phyloP scores from a whole-genome alignment of 2,329 filamentous ascomycete species.

The Pestalotiopsis sp. region DNA sequence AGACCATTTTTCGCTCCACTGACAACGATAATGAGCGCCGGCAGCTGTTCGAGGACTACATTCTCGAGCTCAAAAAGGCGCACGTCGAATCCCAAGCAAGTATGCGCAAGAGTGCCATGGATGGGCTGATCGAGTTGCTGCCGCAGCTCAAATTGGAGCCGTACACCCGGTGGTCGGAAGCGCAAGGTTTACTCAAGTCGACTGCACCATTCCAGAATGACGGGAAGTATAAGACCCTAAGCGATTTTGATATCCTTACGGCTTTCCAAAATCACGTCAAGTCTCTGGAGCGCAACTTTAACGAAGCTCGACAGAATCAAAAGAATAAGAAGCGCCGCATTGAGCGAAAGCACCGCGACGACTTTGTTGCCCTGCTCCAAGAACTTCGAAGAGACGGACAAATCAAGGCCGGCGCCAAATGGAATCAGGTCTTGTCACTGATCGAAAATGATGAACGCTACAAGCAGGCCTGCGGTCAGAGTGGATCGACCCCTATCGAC shows the following conservation, averaged over 20 bases:
- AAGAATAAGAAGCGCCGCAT: slow-evolving; percentile 79
- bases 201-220: slow-evolving; percentile 79
- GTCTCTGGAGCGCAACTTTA: slow-evolving; percentile 85
- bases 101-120: slow-evolving; percentile 78
- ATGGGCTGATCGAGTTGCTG: slow-evolving; percentile 78
- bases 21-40: slow-evolving; percentile 85
- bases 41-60: slow-evolving; percentile 92
- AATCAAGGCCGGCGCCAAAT: slow-evolving; percentile 89
- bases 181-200: slow-evolving; percentile 78
- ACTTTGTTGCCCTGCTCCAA: slow-evolving; percentile 72
- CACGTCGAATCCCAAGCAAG: slow-evolving; percentile 76
- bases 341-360: slow-evolving; percentile 85
- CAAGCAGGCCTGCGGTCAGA: slow-evolving; percentile 78
- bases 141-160: slow-evolving; percentile 83
- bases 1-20: slow-evolving; percentile 93
- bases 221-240: slow-evolving; percentile 83
- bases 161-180: slow-evolving; percentile 93
- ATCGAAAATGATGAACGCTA: slow-evolving; percentile 85
- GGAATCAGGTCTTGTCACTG: slow-evolving; percentile 76
- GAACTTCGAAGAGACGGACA: slow-evolving; percentile 76
- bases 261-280: slow-evolving; percentile 97
- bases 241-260: slow-evolving; percentile 85
- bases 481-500: slow-evolving; percentile 84
- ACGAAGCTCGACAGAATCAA: slow-evolving; percentile 85
- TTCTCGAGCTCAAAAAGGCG: slow-evolving; percentile 78